Evolutionary conservation across 768 basidiomycete species (phyloP).

Genomic region (Suillus brevipes): DNA sequence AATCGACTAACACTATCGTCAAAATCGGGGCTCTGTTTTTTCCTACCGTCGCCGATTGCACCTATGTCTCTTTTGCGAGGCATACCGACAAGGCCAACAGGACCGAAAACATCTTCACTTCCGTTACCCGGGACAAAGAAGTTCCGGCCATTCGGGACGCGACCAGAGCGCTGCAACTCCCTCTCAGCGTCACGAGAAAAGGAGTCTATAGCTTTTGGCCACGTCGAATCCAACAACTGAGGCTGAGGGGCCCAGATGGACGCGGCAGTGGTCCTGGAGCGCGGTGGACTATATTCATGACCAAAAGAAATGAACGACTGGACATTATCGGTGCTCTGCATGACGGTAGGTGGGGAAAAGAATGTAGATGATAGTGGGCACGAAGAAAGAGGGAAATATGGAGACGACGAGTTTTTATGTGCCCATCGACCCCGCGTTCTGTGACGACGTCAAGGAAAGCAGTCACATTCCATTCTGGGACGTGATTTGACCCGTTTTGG

Average conservation of each 20-base stretch:
- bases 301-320: conserved; percentile 35
- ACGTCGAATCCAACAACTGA: conserved; percentile 62
- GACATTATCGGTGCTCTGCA: conserved; percentile 26
- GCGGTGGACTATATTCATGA: conserved; percentile 42
- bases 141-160: conserved; percentile 29
- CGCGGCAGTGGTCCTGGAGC: conserved; percentile 42
- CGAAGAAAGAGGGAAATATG: conserved; percentile 39
- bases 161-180: conserved; percentile 28
- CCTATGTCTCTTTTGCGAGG: conserved; percentile 55
- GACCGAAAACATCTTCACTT: conserved; percentile 69
- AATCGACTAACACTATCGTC: conserved; percentile 44
- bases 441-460: conserved; percentile 32
- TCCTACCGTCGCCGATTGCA: conserved; percentile 80
- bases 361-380: conserved; percentile 43
- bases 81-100: conserved; percentile 38
- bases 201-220: conserved; percentile 67
- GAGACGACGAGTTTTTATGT: conserved; percentile 34
- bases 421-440: conserved; percentile 26
- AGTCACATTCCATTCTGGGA: conserved; percentile 35
- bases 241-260: conserved; percentile 88
- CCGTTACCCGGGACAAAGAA: conserved; percentile 25
- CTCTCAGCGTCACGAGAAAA: conserved; percentile 55
- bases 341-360: conserved; percentile 19
- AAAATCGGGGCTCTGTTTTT: conserved; percentile 56
- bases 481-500: conserved; percentile 30